A percentile compares a stretch with the other conserved stretches of the same genome.
phyloP scores from a whole-genome alignment of 345 rosid genomes.

The Syzygium grande region DNA sequence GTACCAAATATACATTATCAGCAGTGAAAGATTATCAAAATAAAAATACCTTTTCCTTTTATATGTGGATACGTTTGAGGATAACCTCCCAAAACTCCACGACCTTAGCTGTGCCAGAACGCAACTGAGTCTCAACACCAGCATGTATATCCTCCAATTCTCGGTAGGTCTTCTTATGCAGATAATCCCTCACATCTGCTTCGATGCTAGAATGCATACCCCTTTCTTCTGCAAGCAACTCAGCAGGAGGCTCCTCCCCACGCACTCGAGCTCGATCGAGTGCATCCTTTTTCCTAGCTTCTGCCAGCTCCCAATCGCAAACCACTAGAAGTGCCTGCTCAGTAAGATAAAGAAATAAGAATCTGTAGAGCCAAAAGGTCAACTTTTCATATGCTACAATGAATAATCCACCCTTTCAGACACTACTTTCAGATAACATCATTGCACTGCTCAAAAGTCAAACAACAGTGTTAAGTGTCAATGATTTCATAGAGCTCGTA shows the following conservation, averaged over 20 bases:
- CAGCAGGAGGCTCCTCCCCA: conserved; percentile 92
- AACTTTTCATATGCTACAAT: background rate
- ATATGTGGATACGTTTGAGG: conserved; percentile 79
- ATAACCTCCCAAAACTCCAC: conserved; percentile 98
- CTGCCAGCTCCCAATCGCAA: conserved; percentile 93
- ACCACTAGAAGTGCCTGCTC: conserved; percentile 80
- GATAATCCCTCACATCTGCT: conserved; percentile 62
- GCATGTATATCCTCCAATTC: conserved; percentile 64
- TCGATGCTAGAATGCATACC: conserved; percentile 89
- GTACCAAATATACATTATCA: background rate
- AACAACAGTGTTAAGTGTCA: background rate
- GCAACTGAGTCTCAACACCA: conserved; percentile 74
- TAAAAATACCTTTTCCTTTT: conserved; percentile 77
- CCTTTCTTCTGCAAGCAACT: conserved; percentile 86
- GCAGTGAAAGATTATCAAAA: background rate
- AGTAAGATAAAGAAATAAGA: background rate
- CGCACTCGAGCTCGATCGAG: conserved; percentile 87
- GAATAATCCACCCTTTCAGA: background rate
- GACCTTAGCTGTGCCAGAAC: conserved; percentile 85
- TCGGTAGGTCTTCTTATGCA: conserved; percentile 69
- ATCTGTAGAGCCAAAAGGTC: background rate
- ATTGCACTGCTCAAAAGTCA: background rate
- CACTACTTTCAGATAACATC: background rate
- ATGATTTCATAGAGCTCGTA: background rate
- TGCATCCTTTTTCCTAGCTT: conserved; percentile 82